Conservation (phyloP, 2,329 filamentous ascomycete species). For the Sporothrix brasiliensis region DNA sequence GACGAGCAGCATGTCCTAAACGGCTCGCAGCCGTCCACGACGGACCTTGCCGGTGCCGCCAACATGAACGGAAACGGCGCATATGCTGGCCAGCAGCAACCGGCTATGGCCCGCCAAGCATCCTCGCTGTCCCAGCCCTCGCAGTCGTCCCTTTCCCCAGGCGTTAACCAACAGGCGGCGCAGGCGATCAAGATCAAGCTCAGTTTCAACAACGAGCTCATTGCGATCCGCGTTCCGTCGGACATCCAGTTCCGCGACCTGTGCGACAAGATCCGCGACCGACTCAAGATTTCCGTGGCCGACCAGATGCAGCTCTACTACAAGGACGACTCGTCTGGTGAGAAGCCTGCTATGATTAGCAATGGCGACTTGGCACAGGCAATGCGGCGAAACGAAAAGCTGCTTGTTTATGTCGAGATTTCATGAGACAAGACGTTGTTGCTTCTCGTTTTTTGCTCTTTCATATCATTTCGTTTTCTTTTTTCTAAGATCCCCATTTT, state of each 20-base stretch:
- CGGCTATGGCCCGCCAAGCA: constrained; percentile 48
- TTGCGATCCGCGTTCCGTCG: constrained; percentile 83
- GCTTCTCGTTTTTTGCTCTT: background rate
- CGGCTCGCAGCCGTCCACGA: constrained; percentile 35
- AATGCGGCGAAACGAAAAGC: constrained; percentile 81
- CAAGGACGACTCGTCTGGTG: constrained; percentile 78
- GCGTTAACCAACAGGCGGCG: constrained; percentile 47
- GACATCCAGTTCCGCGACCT: constrained; percentile 79
- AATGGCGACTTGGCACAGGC: constrained; percentile 81
- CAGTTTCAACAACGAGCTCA: constrained; percentile 87
- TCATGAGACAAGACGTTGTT: constrained; percentile 42
- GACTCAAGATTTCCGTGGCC: constrained; percentile 70
- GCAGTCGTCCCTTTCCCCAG: constrained; percentile 59
- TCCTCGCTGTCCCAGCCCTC: constrained; percentile 57
- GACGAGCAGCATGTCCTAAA: constrained; percentile 63
- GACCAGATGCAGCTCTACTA: constrained; percentile 81
- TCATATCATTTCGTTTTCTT: background rate
- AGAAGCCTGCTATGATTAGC: constrained; percentile 73
- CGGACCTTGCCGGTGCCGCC: constrained; percentile 62
- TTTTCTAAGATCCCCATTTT: background rate
- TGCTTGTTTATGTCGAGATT: constrained; percentile 72
- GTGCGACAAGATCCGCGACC: constrained; percentile 80
- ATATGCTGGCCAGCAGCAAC: constrained; percentile 45
- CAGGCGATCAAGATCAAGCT: constrained; percentile 89
- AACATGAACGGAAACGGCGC: constrained; percentile 60